Evolutionary conservation across 2,329 filamentous ascomycete species (phyloP).

Genomic region (Penicillium griseofulvum): DNA sequence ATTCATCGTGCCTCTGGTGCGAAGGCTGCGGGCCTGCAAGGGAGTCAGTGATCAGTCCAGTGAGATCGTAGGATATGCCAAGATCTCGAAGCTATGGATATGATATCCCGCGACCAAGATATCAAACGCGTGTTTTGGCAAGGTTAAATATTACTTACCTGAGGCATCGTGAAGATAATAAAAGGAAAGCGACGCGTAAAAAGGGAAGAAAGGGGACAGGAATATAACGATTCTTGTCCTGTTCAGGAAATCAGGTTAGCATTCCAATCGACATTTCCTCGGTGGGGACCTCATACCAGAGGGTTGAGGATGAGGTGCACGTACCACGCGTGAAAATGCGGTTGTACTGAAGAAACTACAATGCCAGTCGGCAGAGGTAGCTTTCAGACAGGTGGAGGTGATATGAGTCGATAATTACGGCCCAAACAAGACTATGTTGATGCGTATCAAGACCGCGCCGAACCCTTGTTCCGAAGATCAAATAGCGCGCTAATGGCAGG

Average conservation of each 20-base stretch:
- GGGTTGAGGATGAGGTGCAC: constrained; percentile 28
- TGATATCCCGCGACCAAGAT: not conserved
- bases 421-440: constrained; percentile 28
- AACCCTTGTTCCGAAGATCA: constrained; percentile 23
- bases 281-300: constrained; percentile 35
- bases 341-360: constrained; percentile 22
- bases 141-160: constrained; percentile 45
- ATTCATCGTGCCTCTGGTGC: constrained; percentile 75
- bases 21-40: constrained; percentile 64
- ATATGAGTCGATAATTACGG: constrained; percentile 25
- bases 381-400: constrained; percentile 16
- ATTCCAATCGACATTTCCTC: constrained; percentile 35
- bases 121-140: constrained; percentile 24
- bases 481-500: constrained; percentile 15
- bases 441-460: constrained; percentile 20
- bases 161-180: constrained; percentile 52
- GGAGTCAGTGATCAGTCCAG: constrained; percentile 9
- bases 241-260: constrained; percentile 31
- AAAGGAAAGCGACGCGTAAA: constrained; percentile 20
- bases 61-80: not conserved
- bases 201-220: constrained; percentile 22
- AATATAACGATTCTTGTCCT: constrained; percentile 31
- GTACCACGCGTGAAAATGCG: constrained; percentile 41
- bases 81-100: not conserved
- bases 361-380: constrained; percentile 20